Base-by-base conservation (phyloP, 495 filamentous ascomycete species). In the Schizothecium vesticola region DNA sequence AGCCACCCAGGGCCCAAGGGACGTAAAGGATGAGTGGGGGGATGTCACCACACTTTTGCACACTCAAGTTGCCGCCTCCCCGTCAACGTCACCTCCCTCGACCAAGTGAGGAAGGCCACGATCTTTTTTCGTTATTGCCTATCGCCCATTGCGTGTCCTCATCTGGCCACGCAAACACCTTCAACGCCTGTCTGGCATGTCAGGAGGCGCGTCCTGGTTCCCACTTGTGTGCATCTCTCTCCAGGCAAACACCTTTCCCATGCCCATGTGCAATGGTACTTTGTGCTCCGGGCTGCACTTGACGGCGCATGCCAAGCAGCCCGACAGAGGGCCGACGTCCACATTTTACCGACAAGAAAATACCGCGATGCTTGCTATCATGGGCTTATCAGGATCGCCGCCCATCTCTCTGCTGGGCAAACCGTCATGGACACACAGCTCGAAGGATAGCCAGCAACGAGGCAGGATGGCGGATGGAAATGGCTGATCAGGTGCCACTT, bases 91-190 rank as follows among this genome's bases (percentile, higher is more conserved):
- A 23, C 21, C 33, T 55, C 62, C 10, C 33, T 26, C 28, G 23
- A 19, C 62, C 62, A 25, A 10, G 56, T n/a, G 62, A 66, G 65
- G 65, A 36, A 66, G 65, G 64, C 64, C 29, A 36, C 61, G 61
- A 63, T 63, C 4, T 61, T 31, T 61, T 31, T 61, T 31, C 8
- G 19, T 26, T 25, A 60, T 61, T 22, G 60, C 28, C 59, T 31
- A 28, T 28, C 10, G 16, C 28, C 4, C 24, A 61, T 61, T 61
- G 60, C 26, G 60, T 31, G 33, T 56, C 36, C n/a, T 12, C n/a
- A 28, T 58, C 22, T 58, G 63, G 31, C 61, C 61, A 26, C 31
- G 33, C 43, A 51, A 51, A 51, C 43, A 43, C 33, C 19, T 3
- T 43, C 13, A 13, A 33, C 26, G 24, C 13, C 25, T 1, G 33